phyloP scores from a whole-genome alignment of 257 asterid species.

The Cruciata laevipes region DNA sequence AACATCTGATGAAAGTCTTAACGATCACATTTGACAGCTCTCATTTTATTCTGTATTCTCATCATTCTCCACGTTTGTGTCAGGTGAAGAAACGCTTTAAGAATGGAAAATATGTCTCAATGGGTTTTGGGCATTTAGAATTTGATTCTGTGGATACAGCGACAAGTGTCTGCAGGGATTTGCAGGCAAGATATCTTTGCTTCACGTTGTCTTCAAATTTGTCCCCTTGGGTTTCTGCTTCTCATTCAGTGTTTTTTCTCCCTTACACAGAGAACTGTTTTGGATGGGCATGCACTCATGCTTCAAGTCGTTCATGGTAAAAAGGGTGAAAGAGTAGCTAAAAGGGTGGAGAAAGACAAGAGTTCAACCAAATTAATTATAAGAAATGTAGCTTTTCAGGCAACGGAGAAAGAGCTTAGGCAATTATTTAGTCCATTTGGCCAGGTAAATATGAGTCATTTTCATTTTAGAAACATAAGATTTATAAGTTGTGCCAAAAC shows the following conservation, averaged over 20 bases:
- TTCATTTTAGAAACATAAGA: not conserved
- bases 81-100: slow-evolving; percentile 84
- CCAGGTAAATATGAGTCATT: slow-evolving; percentile 45
- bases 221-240: slow-evolving; percentile 5
- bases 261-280: slow-evolving; percentile 62
- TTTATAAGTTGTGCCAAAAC: not conserved
- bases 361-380: slow-evolving; percentile 90
- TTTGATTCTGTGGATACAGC: slow-evolving; percentile 84
- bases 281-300: slow-evolving; percentile 93
- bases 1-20: slow-evolving; percentile 72
- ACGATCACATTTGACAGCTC: not conserved
- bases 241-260: slow-evolving; percentile 16
- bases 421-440: slow-evolving; percentile 81
- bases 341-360: slow-evolving; percentile 40
- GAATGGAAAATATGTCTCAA: slow-evolving; percentile 82
- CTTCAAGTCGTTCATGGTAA: slow-evolving; percentile 78
- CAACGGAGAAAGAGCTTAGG: slow-evolving; percentile 86
- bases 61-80: not conserved
- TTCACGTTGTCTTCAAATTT: not conserved
- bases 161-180: slow-evolving; percentile 56
- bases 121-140: slow-evolving; percentile 92
- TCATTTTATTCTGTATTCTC: slow-evolving; percentile 7
- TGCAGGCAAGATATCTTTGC: slow-evolving; percentile 45
- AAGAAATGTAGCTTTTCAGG: slow-evolving; percentile 94
- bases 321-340: slow-evolving; percentile 40